A percentile compares a stretch with the other conserved stretches of the same genome.
These are phyloP conservation scores for Gamsiella multidivaricata DNA, from an alignment of 192 early-diverging fungal genomes.

Conservation along the genomic window DNA sequence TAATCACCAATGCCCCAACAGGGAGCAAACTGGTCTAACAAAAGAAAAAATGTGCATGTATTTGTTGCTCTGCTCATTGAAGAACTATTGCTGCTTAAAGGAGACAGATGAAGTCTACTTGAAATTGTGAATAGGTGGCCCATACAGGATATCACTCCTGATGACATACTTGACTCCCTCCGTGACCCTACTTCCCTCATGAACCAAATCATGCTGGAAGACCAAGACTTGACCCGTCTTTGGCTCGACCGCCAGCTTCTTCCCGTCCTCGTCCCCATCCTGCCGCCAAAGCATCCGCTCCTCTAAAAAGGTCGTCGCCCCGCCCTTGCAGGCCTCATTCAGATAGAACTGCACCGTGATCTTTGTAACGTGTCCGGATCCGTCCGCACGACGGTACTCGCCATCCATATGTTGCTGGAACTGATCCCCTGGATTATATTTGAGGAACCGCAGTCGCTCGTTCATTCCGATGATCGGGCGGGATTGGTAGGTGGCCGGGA, in stretches of 20 bases:
- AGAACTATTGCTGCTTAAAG: not conserved
- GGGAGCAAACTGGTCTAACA: no score
- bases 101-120: no score
- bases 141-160: conserved; percentile 59
- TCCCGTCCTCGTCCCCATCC: not conserved
- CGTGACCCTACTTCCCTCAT: conserved; percentile 57
- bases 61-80: no score
- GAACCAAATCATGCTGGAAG: conserved; percentile 56
- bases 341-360: conserved; percentile 61
- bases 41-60: no score
- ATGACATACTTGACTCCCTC: conserved; percentile 60
- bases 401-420: conserved; percentile 56
- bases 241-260: conserved; percentile 25
- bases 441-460: conserved; percentile 56
- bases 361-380: conserved; percentile 43
- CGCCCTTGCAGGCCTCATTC: conserved; percentile 57
- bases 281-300: conserved; percentile 20
- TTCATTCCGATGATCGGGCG: conserved; percentile 49
- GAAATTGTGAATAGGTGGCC: not conserved
- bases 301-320: conserved; percentile 55
- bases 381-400: conserved; percentile 43
- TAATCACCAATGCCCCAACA: no score
- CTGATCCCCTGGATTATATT: conserved; percentile 45
- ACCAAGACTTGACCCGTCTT: conserved; percentile 45
- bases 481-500: conserved; percentile 22